Base-by-base conservation (phyloP, 2,329 filamentous ascomycete genomes). In the Arthroderma sp. region DNA sequence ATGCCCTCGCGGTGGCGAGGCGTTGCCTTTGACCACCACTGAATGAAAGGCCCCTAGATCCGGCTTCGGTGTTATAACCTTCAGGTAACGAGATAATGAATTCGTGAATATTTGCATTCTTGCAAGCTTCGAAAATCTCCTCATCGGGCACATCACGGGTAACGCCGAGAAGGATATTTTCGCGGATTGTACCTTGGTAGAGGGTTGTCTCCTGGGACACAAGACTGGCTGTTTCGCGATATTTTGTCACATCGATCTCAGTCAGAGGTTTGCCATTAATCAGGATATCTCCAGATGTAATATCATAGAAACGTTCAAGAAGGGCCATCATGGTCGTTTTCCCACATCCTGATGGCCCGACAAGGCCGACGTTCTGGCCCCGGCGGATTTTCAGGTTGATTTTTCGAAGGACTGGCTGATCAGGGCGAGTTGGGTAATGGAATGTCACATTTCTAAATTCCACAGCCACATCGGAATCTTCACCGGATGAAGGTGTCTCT, bases 141-240 rank as follows among this genome's bases (percentile, higher is more conserved):
- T 68, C 63, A 2, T 72, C 68, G 4, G 65, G 61, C 17, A 63
- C 59, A 4, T 62, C 59, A 15, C 63, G 56, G 17, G 59, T 59
- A 5, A 64, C 54, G 17, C 84, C 85, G 0, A 88, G 75, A 1
- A 84, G 69, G 55, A 88, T 81, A 63, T 88, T 88, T 60, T 90
- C 85, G 17, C 81, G 78, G 19, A 89, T 77, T 0, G 81, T 82
- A 61, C 82, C 83, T 67, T 84, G 82, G 65, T 87, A 89, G 0
- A 91, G 76, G 0, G 83, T 84, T 7, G 87, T 79, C 66, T 91
- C 86, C 68, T 91, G 87, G 2, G 85, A 82, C 0, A 91, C 87
- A 0, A 91, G 77, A 1, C 85, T 84, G 11, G 90, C 75, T 37
- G 81, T 72, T 57, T 77, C 76, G 41, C 87, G 80, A 66, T 88